Evolutionary conservation across 768 basidiomycete species (phyloP).

Genomic region (Kondoa malvinella): DNA sequence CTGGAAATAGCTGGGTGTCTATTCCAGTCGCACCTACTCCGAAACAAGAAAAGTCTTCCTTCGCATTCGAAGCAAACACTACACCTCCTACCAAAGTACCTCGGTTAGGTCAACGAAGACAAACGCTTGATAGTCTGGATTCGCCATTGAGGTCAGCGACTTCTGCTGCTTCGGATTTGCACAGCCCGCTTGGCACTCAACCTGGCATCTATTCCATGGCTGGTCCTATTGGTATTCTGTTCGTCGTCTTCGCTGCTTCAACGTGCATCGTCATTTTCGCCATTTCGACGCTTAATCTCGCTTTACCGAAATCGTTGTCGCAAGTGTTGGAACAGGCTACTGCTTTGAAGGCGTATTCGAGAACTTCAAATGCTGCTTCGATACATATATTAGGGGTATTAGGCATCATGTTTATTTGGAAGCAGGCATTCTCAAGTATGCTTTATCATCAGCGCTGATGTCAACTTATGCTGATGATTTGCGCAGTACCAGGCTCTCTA

Average conservation of each 20-base stretch:
- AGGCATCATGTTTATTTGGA: constrained; percentile 25
- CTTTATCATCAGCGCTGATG: background rate
- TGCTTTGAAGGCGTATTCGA: constrained; percentile 20
- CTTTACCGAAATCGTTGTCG: constrained; percentile 24
- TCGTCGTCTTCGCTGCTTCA: constrained; percentile 25
- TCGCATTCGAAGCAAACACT: background rate
- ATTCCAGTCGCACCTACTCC: background rate
- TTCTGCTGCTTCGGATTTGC: background rate
- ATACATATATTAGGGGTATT: constrained; percentile 25
- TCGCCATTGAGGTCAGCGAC: background rate
- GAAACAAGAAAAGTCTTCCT: background rate
- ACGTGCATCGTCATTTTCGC: constrained; percentile 22
- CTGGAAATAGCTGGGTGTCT: background rate
- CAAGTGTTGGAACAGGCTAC: constrained; percentile 22
- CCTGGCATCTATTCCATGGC: background rate
- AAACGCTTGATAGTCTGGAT: background rate
- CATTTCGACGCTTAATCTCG: constrained; percentile 23
- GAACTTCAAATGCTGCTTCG: constrained; percentile 20
- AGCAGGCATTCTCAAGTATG: constrained; percentile 25
- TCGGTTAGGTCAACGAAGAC: background rate
- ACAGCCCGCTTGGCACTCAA: background rate
- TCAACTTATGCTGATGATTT: background rate
- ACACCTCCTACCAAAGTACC: background rate
- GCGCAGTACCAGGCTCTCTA: constrained; percentile 23
- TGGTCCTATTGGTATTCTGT: constrained; percentile 24